phyloP scores from a whole-genome alignment of 495 filamentous ascomycete species.

The Neohortaea acidophila region DNA sequence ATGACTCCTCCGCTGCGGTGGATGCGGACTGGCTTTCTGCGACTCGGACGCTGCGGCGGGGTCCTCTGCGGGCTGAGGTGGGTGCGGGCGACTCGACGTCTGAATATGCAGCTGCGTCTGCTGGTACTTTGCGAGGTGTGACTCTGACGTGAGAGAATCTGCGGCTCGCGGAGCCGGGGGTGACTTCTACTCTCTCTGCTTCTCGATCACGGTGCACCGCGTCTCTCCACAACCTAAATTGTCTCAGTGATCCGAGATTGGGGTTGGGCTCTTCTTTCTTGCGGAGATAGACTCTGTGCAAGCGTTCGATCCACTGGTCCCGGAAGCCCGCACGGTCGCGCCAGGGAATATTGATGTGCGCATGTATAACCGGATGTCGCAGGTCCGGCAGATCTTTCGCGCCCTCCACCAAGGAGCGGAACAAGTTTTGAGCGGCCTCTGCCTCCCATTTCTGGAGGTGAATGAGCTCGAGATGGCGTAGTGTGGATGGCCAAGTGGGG shows the following conservation, averaged over 20 bases:
- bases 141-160: conserved; percentile 7
- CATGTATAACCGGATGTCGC: conserved; percentile 50
- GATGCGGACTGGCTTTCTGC: not conserved
- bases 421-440: conserved; percentile 53
- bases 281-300: conserved; percentile 51
- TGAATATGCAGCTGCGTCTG: conserved; percentile 7
- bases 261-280: conserved; percentile 36
- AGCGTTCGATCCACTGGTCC: conserved; percentile 50
- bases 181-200: too few species aligned
- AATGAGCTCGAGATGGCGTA: conserved; percentile 54
- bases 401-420: conserved; percentile 55
- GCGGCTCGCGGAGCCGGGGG: not conserved
- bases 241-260: conserved; percentile 21
- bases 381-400: conserved; percentile 47
- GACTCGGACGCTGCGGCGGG: conserved; percentile 6
- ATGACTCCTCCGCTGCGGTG: not conserved
- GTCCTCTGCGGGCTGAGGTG: not conserved
- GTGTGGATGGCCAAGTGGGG: conserved; percentile 57
- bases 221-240: conserved; percentile 21
- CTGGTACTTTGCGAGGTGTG: conserved; percentile 6
- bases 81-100: not conserved
- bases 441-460: conserved; percentile 55
- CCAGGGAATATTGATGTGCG: conserved; percentile 59
- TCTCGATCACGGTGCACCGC: not conserved
- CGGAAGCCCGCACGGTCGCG: conserved; percentile 60